A percentile compares a stretch with the other conserved stretches of the same genome.
These are phyloP conservation scores for Solanum hybrid DNA, from an alignment of 305 asterid species.

Conservation along the genomic window DNA sequence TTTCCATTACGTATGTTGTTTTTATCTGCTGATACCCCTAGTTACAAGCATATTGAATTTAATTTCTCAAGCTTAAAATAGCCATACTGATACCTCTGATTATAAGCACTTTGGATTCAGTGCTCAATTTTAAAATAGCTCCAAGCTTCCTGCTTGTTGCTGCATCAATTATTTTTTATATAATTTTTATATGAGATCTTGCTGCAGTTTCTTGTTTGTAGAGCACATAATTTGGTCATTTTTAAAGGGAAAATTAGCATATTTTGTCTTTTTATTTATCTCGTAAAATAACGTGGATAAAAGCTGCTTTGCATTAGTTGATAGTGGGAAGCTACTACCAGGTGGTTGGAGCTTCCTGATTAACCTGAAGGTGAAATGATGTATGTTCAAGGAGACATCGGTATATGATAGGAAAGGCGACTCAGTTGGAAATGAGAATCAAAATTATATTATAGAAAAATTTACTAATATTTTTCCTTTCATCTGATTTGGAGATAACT, in stretches of 20 bases:
- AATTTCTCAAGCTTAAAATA: neutral
- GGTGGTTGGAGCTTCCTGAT: neutral
- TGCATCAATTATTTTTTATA: neutral
- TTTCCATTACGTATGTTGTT: neutral
- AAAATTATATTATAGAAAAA: neutral
- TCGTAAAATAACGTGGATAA: neutral
- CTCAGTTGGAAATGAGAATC: neutral
- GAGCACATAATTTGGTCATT: neutral
- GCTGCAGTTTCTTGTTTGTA: neutral
- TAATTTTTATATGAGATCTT: neutral
- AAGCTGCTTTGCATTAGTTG: neutral
- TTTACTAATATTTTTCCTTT: neutral
- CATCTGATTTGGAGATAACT: neutral
- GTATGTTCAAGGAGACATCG: neutral
- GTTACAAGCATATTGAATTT: neutral
- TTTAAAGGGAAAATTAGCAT: neutral
- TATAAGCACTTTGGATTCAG: neutral
- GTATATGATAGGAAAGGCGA: neutral
- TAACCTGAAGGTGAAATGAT: neutral
- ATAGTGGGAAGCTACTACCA: neutral
- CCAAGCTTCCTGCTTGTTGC: neutral
- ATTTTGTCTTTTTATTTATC: neutral
- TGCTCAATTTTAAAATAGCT: neutral
- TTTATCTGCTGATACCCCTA: neutral
- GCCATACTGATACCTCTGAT: neutral